Conservation (phyloP, 192 early-diverging fungal genomes). For the Backusella morwellensis region DNA sequence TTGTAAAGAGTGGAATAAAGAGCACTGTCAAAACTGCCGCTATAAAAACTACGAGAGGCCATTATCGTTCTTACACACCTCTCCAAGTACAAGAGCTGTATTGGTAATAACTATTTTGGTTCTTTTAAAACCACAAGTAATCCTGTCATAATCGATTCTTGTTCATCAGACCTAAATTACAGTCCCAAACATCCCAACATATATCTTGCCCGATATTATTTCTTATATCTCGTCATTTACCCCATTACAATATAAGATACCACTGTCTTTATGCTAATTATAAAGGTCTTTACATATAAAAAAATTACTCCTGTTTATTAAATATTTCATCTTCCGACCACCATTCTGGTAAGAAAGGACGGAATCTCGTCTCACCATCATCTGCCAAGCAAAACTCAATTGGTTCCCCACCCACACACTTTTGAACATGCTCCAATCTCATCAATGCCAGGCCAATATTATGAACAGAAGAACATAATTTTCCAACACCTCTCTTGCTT, state of each 20-base stretch:
- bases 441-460: constrained; percentile 90
- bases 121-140: background rate
- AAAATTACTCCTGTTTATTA: background rate
- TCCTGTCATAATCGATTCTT: background rate
- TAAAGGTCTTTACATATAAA: background rate
- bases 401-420: background rate
- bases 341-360: constrained; percentile 28
- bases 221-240: background rate
- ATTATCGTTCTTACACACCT: background rate
- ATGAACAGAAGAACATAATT: constrained; percentile 58
- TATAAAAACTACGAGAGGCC: background rate
- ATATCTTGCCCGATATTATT: too few species aligned
- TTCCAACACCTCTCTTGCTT: constrained; percentile 58
- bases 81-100: constrained; percentile 8
- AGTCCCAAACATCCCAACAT: background rate
- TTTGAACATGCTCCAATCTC: constrained; percentile 70
- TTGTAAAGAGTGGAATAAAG: background rate
- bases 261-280: background rate
- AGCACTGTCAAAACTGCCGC: background rate
- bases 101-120: background rate
- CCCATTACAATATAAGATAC: background rate
- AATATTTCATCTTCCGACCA: constrained; percentile 14
- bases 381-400: constrained; percentile 1
- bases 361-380: constrained; percentile 2
- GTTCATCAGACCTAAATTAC: background rate